Evolutionary conservation across 805 yeast species (phyloP).

Genomic region (Candida dendrica): DNA sequence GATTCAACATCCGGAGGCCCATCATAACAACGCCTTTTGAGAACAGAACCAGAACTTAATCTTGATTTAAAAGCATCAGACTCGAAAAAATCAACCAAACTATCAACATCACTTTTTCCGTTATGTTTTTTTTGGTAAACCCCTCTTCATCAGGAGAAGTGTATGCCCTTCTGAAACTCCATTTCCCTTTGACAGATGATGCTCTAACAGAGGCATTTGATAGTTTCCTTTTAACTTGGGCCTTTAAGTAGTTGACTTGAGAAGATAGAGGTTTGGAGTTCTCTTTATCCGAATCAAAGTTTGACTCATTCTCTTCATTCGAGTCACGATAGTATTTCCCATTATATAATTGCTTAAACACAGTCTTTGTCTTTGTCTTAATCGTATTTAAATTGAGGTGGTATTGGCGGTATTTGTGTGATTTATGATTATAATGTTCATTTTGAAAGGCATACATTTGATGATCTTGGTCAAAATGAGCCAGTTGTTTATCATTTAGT

Average conservation of each 20-base stretch:
- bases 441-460: too few relatives aligned
- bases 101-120: neutral
- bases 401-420: too few relatives aligned
- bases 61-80: constrained; percentile 7
- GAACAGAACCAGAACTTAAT: constrained; percentile 3
- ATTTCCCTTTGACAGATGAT: neutral
- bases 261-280: neutral
- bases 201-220: constrained; percentile 1
- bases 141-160: neutral
- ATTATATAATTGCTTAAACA: constrained; percentile 5
- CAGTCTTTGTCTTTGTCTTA: constrained; percentile 6
- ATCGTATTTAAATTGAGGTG: constrained; percentile 6
- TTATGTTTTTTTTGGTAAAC: too few relatives aligned
- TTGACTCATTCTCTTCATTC: neutral
- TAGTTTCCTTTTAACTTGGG: constrained; percentile 1
- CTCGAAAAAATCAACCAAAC: constrained; percentile 5
- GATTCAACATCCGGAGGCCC: neutral
- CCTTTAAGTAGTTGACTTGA: neutral
- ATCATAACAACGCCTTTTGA: neutral
- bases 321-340: neutral
- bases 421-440: too few relatives aligned
- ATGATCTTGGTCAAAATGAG: too few relatives aligned
- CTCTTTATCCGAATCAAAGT: neutral
- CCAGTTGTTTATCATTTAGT: too few relatives aligned
- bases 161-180: neutral